These are phyloP conservation scores for Phaseolus coccineus DNA, from an alignment of 331 rosid genomes.

Conservation along the genomic window DNA sequence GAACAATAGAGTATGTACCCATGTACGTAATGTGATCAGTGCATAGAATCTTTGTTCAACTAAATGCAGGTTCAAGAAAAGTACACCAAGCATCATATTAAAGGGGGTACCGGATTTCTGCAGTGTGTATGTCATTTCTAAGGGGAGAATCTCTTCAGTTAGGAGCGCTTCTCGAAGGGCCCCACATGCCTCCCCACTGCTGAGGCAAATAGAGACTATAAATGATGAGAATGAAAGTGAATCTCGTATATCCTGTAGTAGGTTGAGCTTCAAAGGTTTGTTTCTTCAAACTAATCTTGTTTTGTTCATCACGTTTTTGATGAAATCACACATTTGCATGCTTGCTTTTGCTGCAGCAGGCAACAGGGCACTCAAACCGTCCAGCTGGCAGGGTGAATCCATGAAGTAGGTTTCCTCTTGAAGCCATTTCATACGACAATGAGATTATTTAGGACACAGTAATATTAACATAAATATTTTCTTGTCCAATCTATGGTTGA, in stretches of 20 bases:
- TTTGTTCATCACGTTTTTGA: background rate
- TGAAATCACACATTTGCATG: background rate
- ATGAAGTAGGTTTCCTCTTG: background rate
- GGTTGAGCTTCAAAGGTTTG: slow-evolving; percentile 58
- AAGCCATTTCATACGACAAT: background rate
- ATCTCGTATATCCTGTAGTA: slow-evolving; percentile 43
- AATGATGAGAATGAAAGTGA: slow-evolving; percentile 34
- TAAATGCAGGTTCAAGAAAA: slow-evolving; percentile 67
- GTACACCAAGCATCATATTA: slow-evolving; percentile 55
- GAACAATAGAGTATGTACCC: too few relatives aligned
- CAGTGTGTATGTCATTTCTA: slow-evolving; percentile 69
- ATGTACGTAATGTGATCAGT: background rate
- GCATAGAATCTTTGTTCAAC: background rate
- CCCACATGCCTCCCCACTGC: slow-evolving; percentile 71
- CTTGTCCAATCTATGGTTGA: background rate
- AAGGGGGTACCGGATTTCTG: slow-evolving; percentile 86
- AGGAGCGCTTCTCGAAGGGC: slow-evolving; percentile 63
- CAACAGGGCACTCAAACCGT: background rate
- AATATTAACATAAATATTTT: background rate
- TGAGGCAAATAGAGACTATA: slow-evolving; percentile 42
- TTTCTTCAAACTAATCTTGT: slow-evolving; percentile 15
- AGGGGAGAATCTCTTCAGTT: slow-evolving; percentile 72
- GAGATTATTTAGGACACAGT: background rate
- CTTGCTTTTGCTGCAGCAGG: background rate
- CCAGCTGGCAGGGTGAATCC: slow-evolving; percentile 14